Base-by-base conservation (phyloP, 2,329 filamentous ascomycete species). In the Trichoderma sp. region DNA sequence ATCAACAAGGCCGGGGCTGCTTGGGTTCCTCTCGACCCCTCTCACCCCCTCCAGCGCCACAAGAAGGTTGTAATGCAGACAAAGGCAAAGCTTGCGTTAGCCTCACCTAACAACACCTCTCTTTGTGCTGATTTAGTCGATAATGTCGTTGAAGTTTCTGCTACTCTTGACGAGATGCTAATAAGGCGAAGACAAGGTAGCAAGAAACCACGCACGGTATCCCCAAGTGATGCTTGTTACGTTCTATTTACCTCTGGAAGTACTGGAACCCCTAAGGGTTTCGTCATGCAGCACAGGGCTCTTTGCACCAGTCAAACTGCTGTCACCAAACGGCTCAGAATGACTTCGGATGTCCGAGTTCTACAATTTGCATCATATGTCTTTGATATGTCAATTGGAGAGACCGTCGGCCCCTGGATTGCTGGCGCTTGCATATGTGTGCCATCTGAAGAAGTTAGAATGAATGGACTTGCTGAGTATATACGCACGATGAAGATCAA, bases 1-100 rank as follows among this genome's bases (percentile, higher is more conserved):
- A 70, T 76, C 6, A 63, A 75, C 15, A 72, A 74, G 28, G 74
- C 74, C 13, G 75, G 75, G 12, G 75, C 66, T 23, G 72, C 70
- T 30, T 74, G 72, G 26, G 74, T 73, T 3, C 73, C 71, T 26
- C 71, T 76, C 3, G 73, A 73, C 28, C 73, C 72, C 3, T 69
- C 68, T 17, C 72, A 74, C 20, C 73, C 73, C 5, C 12, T 58
- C 6, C 57, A 73, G 32, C 68, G 73, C 4, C 68, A 69, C 9
- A 57, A 66, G 32, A 57, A 74, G 4, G 53, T 73, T 43, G 39
- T 74, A 26, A 20, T 34, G 4, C 66, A 68, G 20, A 74, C 65
- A 17, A 63, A 63, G n/a, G 68, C 68, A 9, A 73, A 39, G 20
- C 36, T 74, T 32, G 63, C 28, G 15, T 57, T 73, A 6, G 12